phyloP scores from a whole-genome alignment of 441 rosid genomes.

The Melianthus villosus region DNA sequence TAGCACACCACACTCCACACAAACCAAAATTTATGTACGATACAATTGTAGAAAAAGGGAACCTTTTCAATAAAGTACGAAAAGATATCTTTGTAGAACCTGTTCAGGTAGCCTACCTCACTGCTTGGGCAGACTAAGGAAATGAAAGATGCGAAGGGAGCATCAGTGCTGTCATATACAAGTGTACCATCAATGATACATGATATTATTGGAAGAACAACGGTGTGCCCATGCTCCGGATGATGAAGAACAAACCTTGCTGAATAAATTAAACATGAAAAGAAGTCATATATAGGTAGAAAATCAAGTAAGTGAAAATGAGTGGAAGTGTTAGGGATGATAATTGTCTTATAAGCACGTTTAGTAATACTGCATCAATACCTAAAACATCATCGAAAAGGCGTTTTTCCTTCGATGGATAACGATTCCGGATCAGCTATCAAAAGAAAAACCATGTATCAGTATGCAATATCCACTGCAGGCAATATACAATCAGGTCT shows the following conservation, averaged over 20 bases:
- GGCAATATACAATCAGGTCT: conserved; percentile 2
- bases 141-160: conserved; percentile 91
- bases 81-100: neutral
- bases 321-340: neutral
- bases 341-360: neutral
- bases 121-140: conserved; percentile 71
- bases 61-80: too few species aligned
- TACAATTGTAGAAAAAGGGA: neutral
- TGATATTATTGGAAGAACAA: conserved; percentile 89
- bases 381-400: conserved; percentile 93
- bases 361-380: conserved; percentile 20
- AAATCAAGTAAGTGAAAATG: conserved; percentile 1
- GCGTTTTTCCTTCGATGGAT: conserved; percentile 70
- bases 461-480: conserved; percentile 12
- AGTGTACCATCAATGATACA: conserved; percentile 76
- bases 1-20: conserved; percentile 1
- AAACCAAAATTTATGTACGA: neutral
- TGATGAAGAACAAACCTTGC: conserved; percentile 94
- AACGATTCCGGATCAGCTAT: conserved; percentile 76
- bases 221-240: conserved; percentile 97
- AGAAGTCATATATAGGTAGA: conserved; percentile 5
- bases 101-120: conserved; percentile 35
- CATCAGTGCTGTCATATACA: conserved; percentile 58
- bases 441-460: conserved; percentile 12
- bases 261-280: conserved; percentile 18